Percentiles rank a stretch among this genome's conserved stretches.
Evolutionary conservation across 352 stramenopile genomes (phyloP).

Genomic region (Phytopythium oedochilum): DNA sequence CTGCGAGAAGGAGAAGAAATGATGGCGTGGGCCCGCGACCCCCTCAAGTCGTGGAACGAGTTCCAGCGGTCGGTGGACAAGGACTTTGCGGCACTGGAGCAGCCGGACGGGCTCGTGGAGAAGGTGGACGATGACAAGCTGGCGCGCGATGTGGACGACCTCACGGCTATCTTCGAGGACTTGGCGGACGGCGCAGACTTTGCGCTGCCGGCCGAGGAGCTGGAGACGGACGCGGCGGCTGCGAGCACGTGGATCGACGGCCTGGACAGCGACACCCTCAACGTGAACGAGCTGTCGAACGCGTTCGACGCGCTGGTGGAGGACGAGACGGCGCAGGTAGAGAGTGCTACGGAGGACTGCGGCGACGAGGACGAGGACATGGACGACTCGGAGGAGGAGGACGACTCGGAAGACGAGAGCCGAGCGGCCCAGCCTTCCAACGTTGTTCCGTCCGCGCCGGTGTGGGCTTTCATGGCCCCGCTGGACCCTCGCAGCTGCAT

Average conservation of each 20-base stretch:
- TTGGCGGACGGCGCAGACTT: constrained; percentile 62
- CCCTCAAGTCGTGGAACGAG: constrained; percentile 45
- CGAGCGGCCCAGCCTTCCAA: constrained; percentile 14
- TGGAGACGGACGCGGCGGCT: constrained; percentile 19
- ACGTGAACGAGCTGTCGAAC: constrained; percentile 67
- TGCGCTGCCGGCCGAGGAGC: constrained; percentile 47
- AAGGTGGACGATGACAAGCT: constrained; percentile 73
- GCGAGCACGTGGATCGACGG: constrained; percentile 52
- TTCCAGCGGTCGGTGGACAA: constrained; percentile 42
- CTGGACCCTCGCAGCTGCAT: constrained; percentile 78
- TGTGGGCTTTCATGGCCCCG: constrained; percentile 48
- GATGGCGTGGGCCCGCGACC: constrained; percentile 52
- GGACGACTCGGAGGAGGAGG: constrained; percentile 29
- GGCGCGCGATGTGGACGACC: constrained; percentile 69
- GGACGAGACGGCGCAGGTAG: constrained; percentile 28
- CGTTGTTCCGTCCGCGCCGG: constrained; percentile 47
- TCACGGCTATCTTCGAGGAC: constrained; percentile 70
- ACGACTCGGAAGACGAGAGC: constrained; percentile 21
- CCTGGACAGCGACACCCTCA: constrained; percentile 61
- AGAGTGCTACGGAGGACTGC: constrained; percentile 19
- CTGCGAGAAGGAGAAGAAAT: constrained; percentile 56
- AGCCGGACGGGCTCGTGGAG: constrained; percentile 34
- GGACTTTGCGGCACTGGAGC: constrained; percentile 12
- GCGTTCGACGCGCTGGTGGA: constrained; percentile 55
- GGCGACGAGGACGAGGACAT: constrained; percentile 35